Evolutionary conservation across 192 early-diverging fungal species (phyloP), one percentile per base, ranked within the genome.

Genomic region (Jimgerdemannia flammicorona): DNA sequence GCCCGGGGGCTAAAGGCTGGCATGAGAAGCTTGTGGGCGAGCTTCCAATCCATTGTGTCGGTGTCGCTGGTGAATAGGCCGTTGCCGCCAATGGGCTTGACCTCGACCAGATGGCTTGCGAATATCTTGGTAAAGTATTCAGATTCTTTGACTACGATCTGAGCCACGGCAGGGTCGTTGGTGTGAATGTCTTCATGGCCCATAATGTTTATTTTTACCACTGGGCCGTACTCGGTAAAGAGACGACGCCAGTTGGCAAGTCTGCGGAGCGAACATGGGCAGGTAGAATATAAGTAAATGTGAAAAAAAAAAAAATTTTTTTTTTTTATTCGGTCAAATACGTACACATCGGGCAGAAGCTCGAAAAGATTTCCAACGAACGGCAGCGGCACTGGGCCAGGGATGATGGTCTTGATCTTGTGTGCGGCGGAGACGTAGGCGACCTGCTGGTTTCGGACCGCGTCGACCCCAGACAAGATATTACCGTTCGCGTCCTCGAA

Each of bases 1-100:
- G 81, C 81, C 66, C 81, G 70, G 39, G 81, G 72, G 63, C 72
- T 74, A 70, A 90, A 90, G 4, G 87, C 86, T 3, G 89, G 89
- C 78, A 90, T 88, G 3, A 90, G 70, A 39, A 90, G 70, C 72
- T 86, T 86, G 74, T 90, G 89, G 7, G 83, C 88, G 4, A 88
- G 77, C 42, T 78, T 74, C 89, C 89, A 90, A 40, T 87, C 81
- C 40, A 81, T 80, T 66, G 86, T 84, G 40, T 78, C 78, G 40
- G 81, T 83, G 42, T 84, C 74, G 3, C 82, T 80, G 3, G 89
- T 90, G 44, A 89, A 85, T 19, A 88, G 67, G 44, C 88, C 86
- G 18, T 81, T 72, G 44, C 87, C 86, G 44, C 71, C 86, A 40
- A 90, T 75, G 0, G 75, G 8, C 44, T 86, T 84, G 3, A 88